Evolutionary conservation across 164 flowering plant genomes (phyloP), one percentile per base, ranked within the genome.

Genomic region (Macadamia tetraphylla): DNA sequence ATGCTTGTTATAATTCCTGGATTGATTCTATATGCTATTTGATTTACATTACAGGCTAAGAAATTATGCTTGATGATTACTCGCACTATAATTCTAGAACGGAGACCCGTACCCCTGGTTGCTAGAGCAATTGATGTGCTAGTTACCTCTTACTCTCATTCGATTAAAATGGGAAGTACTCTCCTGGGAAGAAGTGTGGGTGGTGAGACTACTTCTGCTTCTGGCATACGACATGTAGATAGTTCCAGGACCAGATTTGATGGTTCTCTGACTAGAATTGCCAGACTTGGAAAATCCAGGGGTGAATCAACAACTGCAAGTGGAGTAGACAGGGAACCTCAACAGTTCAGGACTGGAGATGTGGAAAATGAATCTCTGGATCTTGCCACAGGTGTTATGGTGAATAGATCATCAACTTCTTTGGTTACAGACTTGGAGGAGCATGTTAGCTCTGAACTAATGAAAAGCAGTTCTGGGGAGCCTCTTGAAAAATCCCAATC

Each of bases 81-180:
- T 67, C 81, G 93, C 29, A 79, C 90, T 52, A 71, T 79, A 40
- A 89, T 95, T 71, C 79, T 95, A n/a, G 99, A 95, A 69, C 83
- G 87, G 30, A 84, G 93, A 71, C 94, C 96, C 29, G 81, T 89
- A 32, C 10, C 85, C 52, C 69, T 83, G 80, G 89, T 95, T 76
- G 73, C 94, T 23, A 83, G 66, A 81, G 92, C 96, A 60, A 70
- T 95, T 53, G 91, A 92, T 78, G 86, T 84, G 29, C 69, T 95
- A 43, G 81, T 88, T 66, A 67, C 83, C 29, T 83, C 91, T 15
- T 95, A 85, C 71, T 80, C 89, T 58, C 77, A 79, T 64, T 80
- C 91, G 55, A 29, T 84, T 30, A 88, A 82, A 80, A 71, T 80
- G 12, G 94, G 88, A 35, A 35, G 40, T 64, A 76, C 82, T 74